phyloP scores from a whole-genome alignment of 306 rosid species.

The Cucurbita argyrosperma region DNA sequence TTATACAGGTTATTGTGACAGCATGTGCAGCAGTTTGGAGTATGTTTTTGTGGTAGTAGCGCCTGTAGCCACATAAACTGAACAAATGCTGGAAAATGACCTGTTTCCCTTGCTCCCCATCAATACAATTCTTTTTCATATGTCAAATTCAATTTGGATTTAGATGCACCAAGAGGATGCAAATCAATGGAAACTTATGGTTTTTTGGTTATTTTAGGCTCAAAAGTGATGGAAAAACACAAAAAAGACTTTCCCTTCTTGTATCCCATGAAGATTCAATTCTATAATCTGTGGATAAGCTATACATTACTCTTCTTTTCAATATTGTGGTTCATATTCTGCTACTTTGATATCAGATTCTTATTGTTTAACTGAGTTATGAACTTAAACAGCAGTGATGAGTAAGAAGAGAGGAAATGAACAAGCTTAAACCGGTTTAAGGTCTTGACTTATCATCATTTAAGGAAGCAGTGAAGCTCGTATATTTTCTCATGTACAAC shows the following conservation, averaged over 20 bases:
- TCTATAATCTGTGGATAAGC: too few relatives aligned
- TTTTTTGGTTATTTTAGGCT: too few relatives aligned
- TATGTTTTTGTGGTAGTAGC: background rate
- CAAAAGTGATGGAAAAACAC: too few relatives aligned
- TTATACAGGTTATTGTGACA: background rate
- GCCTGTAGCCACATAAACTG: slow-evolving; percentile 6
- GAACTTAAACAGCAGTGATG: background rate
- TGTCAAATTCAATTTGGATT: background rate
- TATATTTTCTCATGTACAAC: background rate
- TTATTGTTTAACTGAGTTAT: too few relatives aligned
- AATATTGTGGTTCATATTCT: too few relatives aligned
- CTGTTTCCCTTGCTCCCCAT: background rate
- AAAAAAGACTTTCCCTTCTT: too few relatives aligned
- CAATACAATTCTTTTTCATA: background rate
- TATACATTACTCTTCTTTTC: too few relatives aligned
- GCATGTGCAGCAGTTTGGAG: background rate
- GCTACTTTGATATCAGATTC: too few relatives aligned
- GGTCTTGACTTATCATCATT: background rate
- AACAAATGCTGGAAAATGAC: background rate
- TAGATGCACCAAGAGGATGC: too few relatives aligned
- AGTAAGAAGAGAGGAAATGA: background rate
- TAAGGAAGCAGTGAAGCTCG: background rate
- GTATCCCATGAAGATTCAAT: too few relatives aligned
- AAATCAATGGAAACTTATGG: too few relatives aligned
- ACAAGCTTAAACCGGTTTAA: background rate